Percentiles rank a stretch among this genome's conserved stretches.
These are phyloP conservation scores for Fusarium drepaniforme DNA, from an alignment of 2,329 filamentous ascomycete genomes.

Conservation along the genomic window DNA sequence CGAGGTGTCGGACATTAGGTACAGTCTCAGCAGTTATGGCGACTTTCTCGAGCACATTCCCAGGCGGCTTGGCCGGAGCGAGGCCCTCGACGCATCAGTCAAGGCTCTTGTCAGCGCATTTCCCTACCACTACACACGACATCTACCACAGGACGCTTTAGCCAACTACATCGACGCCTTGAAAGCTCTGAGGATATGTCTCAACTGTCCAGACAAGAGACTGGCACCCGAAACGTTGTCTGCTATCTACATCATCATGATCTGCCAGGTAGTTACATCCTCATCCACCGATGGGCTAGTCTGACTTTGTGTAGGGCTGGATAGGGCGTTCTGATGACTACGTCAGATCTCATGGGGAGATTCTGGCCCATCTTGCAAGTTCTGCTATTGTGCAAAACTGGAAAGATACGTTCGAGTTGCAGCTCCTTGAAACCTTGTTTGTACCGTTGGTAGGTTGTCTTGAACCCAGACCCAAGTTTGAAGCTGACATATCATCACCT, in stretches of 20 bases:
- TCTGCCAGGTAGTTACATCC: slow-evolving; percentile 45
- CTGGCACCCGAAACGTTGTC: slow-evolving; percentile 46
- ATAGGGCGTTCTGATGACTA: slow-evolving; percentile 33
- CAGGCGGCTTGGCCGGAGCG: slow-evolving; percentile 55
- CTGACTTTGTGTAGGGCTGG: slow-evolving; percentile 43
- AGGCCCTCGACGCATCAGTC: slow-evolving; percentile 55
- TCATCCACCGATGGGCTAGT: not conserved
- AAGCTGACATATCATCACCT: not conserved
- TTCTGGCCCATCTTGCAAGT: not conserved
- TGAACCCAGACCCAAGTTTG: too few relatives aligned
- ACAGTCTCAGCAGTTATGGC: slow-evolving; percentile 60
- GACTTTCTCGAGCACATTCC: slow-evolving; percentile 58
- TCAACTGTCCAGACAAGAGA: slow-evolving; percentile 36
- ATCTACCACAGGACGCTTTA: slow-evolving; percentile 30
- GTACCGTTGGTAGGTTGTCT: not conserved
- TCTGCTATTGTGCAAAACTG: not conserved
- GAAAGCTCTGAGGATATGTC: slow-evolving; percentile 34
- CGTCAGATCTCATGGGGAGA: not conserved
- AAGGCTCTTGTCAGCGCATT: slow-evolving; percentile 42
- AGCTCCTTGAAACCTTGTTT: not conserved
- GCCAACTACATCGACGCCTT: slow-evolving; percentile 44
- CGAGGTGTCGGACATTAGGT: slow-evolving; percentile 55
- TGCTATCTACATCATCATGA: slow-evolving; percentile 49
- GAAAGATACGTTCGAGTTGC: not conserved
- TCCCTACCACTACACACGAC: slow-evolving; percentile 31